These are phyloP conservation scores for carrot (Daucus carota) DNA, from an alignment of 129 eudicot species.

Conservation along the genomic window DH1_v3.0 NC_030386.2:8177501-8178000, in stretches of 20 bases:
- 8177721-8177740: not conserved
- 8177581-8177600: not conserved
- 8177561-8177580: not conserved
- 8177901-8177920: too few relatives aligned
- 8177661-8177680: not conserved
- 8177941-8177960: not conserved
- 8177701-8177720: slow-evolving; percentile 4
- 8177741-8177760: not conserved
- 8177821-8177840: slow-evolving; percentile 99
- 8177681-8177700: not conserved
- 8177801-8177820: slow-evolving; percentile 93
- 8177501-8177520: not conserved
- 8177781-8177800: slow-evolving; percentile 83
- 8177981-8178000: not conserved
- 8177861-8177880: not conserved
- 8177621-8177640: not conserved
- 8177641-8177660: not conserved
- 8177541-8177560: not conserved
- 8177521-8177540: not conserved
- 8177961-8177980: not conserved
- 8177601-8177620: not conserved
- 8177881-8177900: not conserved
- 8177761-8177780: not conserved
- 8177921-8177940: not conserved
- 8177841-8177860: slow-evolving; percentile 69